phyloP scores from a whole-genome alignment of 2,329 filamentous ascomycete species.

The Colletotrichum sp. region DNA sequence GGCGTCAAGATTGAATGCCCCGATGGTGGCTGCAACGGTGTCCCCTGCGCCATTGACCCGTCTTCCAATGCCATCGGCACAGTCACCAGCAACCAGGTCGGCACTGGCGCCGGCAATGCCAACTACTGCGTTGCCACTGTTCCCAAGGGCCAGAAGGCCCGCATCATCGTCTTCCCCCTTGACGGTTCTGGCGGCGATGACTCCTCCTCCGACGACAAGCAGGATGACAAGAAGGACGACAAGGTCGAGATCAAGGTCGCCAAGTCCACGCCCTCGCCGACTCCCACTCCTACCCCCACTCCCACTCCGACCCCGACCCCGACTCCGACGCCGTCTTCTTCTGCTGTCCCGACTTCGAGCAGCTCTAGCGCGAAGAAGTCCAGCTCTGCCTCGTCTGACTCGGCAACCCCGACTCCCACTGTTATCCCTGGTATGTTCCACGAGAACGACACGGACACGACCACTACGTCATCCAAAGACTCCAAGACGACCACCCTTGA shows the following conservation, averaged over 20 bases:
- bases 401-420: slow-evolving; percentile 23
- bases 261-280: slow-evolving; percentile 20
- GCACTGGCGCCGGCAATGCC: slow-evolving; percentile 69
- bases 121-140: slow-evolving; percentile 81
- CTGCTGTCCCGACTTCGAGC: slow-evolving; percentile 22
- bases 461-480: slow-evolving; percentile 24
- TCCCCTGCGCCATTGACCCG: slow-evolving; percentile 77
- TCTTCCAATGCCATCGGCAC: slow-evolving; percentile 57
- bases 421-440: slow-evolving; percentile 56
- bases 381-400: background rate
- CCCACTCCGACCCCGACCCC: slow-evolving; percentile 23
- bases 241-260: slow-evolving; percentile 12
- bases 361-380: slow-evolving; percentile 3
- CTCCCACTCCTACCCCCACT: slow-evolving; percentile 23
- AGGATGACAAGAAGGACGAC: slow-evolving; percentile 5
- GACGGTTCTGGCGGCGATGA: slow-evolving; percentile 44
- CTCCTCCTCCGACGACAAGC: slow-evolving; percentile 11
- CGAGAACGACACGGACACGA: slow-evolving; percentile 50
- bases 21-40: slow-evolving; percentile 68
- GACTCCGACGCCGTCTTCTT: slow-evolving; percentile 31
- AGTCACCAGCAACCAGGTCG: slow-evolving; percentile 58
- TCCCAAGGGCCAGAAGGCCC: slow-evolving; percentile 66
- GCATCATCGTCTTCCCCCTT: slow-evolving; percentile 65
- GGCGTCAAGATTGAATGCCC: slow-evolving; percentile 75
- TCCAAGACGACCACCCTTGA: slow-evolving; percentile 26